Conservation (phyloP, 225 moss, liverwort and hornwort genomes). For the Straminergon stramineum region DNA sequence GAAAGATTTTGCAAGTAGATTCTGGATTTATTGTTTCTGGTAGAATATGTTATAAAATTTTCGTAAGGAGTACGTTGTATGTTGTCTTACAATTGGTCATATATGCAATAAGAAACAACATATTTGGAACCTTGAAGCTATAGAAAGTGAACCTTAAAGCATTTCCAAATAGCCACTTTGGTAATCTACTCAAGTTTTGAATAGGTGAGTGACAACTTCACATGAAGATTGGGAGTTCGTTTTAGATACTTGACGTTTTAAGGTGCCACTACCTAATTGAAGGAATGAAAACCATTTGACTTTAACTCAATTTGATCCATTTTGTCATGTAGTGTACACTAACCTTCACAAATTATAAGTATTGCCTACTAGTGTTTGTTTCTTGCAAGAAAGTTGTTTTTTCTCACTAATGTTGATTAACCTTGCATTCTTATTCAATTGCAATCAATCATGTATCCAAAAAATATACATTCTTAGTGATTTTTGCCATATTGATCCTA, state of each 20-base stretch:
- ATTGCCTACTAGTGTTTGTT: too few relatives aligned
- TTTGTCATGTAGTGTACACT: neutral
- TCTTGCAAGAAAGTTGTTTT: neutral
- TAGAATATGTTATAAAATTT: neutral
- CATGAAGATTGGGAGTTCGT: too few relatives aligned
- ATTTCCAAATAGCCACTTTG: neutral
- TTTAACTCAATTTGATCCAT: neutral
- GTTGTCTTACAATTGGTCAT: neutral
- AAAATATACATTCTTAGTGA: too few relatives aligned
- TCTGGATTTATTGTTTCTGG: too few relatives aligned
- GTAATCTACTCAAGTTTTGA: neutral
- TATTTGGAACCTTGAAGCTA: neutral
- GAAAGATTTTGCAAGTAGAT: too few relatives aligned
- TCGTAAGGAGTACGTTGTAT: neutral
- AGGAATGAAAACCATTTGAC: too few relatives aligned
- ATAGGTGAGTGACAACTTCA: neutral
- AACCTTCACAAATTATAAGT: neutral
- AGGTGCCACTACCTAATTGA: accelerated
- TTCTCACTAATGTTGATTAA: too few relatives aligned
- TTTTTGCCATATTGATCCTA: neutral
- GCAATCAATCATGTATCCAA: neutral
- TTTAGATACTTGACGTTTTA: too few relatives aligned
- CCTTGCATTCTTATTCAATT: neutral
- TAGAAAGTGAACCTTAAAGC: too few relatives aligned
- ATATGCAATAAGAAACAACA: neutral